phyloP scores from a whole-genome alignment of 2,329 filamentous ascomycete genomes.

The Botryosphaeria agaves region DNA sequence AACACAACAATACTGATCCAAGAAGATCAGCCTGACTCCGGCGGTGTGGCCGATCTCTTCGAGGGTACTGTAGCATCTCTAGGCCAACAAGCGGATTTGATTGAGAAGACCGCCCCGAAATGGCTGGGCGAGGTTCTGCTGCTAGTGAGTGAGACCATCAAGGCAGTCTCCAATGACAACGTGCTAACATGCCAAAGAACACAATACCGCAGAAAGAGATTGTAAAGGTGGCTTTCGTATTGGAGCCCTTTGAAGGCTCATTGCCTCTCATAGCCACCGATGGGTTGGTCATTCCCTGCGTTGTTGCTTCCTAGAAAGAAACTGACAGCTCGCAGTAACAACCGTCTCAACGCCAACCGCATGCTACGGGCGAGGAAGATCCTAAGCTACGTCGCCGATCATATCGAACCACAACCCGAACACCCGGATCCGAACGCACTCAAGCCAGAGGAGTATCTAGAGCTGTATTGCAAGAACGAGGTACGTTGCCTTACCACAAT shows the following conservation, averaged over 20 bases:
- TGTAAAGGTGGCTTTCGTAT: slow-evolving; percentile 85
- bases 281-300: slow-evolving; percentile 28
- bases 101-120: slow-evolving; percentile 74
- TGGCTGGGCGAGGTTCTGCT: slow-evolving; percentile 86
- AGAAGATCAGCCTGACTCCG: slow-evolving; percentile 44
- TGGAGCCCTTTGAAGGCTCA: slow-evolving; percentile 62
- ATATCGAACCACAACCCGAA: slow-evolving; percentile 56
- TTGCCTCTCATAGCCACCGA: slow-evolving; percentile 64
- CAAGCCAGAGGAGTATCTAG: slow-evolving; percentile 80
- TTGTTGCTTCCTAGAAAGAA: slow-evolving; percentile 4
- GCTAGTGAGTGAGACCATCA: slow-evolving; percentile 26
- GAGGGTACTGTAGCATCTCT: slow-evolving; percentile 70
- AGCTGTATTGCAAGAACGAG: slow-evolving; percentile 87
- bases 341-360: slow-evolving; percentile 84
- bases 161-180: not conserved
- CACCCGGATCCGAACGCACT: slow-evolving; percentile 42
- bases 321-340: slow-evolving; percentile 38
- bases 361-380: slow-evolving; percentile 97
- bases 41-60: slow-evolving; percentile 68
- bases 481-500: slow-evolving; percentile 33
- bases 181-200: slow-evolving; percentile 36
- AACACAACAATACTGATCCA: slow-evolving; percentile 47
- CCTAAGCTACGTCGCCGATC: slow-evolving; percentile 75
- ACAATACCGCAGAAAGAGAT: slow-evolving; percentile 74
- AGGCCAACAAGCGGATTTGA: slow-evolving; percentile 58